Base-by-base conservation (phyloP, 371 early-diverging fungal genomes). In the Vittaforma corneae region DNA sequence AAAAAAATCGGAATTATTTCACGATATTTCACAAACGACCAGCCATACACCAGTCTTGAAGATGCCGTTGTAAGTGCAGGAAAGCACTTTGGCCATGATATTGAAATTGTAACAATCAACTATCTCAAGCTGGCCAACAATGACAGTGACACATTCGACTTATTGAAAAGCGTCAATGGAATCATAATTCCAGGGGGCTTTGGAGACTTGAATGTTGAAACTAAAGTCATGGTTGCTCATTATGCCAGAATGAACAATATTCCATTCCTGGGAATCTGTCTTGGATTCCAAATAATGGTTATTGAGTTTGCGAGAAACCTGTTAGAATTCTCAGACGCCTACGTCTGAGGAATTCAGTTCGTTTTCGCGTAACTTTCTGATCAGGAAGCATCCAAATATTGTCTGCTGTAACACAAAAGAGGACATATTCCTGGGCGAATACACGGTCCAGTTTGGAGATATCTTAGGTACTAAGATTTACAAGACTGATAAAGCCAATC, bases 151-250 rank as follows among this genome's bases (percentile, higher is more conserved):
- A 18, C 1, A 14, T 71, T 88, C 1, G 24, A 34, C 2, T 47
- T 48, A 2, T 35, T 79, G 1, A 18, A 63, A 18, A 44, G 26
- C 30, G 62, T 61, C 35, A 80, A 91, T 76, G 96, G 94, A 61
- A 87, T 98, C 55, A 81, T 98, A n/a, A 89, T 96, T 24, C 97
- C 99, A 20, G 99, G 99, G 72, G 99, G 99, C 33, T 98, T 97
- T 77, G 99, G 99, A 54, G 80, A 80, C 58, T 89, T 93, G 75
- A 96, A 96, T 68, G 85, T 86, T 38, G 97, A 93, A 75, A 93
- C 94, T 70, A 98, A 89, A 87, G 84, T 97, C 42, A 75, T 83
- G 37, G 94, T 93, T n/a, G 87, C 87, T 67, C 86, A 89, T 70
- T 93, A 90, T 88, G 97, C 97, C 22, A 88, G 97, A 76, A 90